A percentile compares a stretch with the other conserved stretches of the same genome.
phyloP scores from a whole-genome alignment of 2,329 filamentous ascomycete genomes.

The Aspergillus sp. region DNA sequence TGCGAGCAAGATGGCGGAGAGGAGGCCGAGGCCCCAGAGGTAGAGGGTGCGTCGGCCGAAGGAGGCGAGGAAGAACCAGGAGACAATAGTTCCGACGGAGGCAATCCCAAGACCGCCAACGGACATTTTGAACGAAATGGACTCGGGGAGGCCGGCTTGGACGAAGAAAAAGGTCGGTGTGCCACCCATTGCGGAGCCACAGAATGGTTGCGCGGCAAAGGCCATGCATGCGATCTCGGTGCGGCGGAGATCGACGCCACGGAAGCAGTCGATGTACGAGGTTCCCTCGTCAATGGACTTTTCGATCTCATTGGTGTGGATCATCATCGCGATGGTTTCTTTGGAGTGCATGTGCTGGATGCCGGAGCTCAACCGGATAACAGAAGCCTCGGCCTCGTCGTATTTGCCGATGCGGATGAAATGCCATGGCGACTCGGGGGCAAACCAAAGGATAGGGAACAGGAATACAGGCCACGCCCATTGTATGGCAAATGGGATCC shows the following conservation, averaged over 20 bases:
- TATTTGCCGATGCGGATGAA: slow-evolving; percentile 42
- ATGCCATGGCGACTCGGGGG: slow-evolving; percentile 54
- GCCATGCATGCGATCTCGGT: slow-evolving; percentile 47
- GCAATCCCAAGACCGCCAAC: slow-evolving; percentile 65
- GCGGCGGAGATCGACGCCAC: slow-evolving; percentile 38
- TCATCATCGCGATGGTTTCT: slow-evolving; percentile 42
- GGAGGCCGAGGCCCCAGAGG: slow-evolving; percentile 30
- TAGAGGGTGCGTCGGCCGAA: slow-evolving; percentile 48
- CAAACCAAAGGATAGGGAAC: slow-evolving; percentile 46
- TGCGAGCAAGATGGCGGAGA: slow-evolving; percentile 29
- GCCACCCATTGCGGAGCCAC: slow-evolving; percentile 35
- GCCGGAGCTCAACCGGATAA: slow-evolving; percentile 35
- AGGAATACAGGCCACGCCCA: slow-evolving; percentile 56
- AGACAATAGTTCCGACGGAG: slow-evolving; percentile 54
- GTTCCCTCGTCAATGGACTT: slow-evolving; percentile 24
- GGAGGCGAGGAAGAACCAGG: slow-evolving; percentile 50
- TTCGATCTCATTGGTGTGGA: slow-evolving; percentile 41
- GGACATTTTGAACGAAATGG: slow-evolving; percentile 43
- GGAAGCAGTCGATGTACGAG: slow-evolving; percentile 36
- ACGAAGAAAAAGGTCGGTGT: slow-evolving; percentile 42
- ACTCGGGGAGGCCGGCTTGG: slow-evolving; percentile 40
- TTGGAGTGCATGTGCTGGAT: slow-evolving; percentile 28
- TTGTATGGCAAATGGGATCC: slow-evolving; percentile 54
- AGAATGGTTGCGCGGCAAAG: slow-evolving; percentile 41
- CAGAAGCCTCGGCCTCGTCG: slow-evolving; percentile 38